A percentile compares a stretch with the other conserved stretches of the same genome.
These are phyloP conservation scores for Gryganskiella cystojenkinii DNA, from an alignment of 192 early-diverging fungal genomes.

Conservation along the genomic window DNA sequence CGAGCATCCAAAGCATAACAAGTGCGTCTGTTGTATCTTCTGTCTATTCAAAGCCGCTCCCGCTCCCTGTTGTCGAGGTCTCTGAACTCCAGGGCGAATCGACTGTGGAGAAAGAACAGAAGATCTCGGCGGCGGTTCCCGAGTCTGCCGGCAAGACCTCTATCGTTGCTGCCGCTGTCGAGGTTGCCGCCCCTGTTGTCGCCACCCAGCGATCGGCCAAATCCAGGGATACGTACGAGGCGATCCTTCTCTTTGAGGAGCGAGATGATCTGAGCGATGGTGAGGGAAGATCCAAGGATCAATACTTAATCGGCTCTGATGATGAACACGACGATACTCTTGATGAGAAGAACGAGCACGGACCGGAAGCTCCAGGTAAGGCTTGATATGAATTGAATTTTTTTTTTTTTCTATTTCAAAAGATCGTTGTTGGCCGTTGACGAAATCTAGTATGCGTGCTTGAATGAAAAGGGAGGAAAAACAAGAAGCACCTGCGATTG, in stretches of 20 bases:
- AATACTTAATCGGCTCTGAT: constrained; percentile 17
- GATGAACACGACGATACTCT: not conserved
- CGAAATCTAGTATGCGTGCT: too few relatives aligned
- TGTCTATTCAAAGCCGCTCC: not conserved
- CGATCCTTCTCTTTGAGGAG: constrained; percentile 43
- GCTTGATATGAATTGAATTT: too few relatives aligned
- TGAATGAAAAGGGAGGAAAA: too few relatives aligned
- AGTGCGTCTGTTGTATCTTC: not conserved
- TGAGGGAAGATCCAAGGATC: constrained; percentile 14
- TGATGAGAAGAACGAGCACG: constrained; percentile 3
- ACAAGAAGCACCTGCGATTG: too few relatives aligned
- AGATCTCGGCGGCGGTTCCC: too few relatives aligned
- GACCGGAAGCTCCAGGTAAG: constrained; percentile 6
- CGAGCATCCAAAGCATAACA: constrained; percentile 31
- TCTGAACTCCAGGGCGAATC: not conserved
- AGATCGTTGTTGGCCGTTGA: too few relatives aligned
- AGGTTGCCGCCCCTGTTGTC: not conserved
- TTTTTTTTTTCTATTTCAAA: not conserved
- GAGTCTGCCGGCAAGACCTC: too few relatives aligned
- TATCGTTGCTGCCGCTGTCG: not conserved
- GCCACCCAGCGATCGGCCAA: not conserved
- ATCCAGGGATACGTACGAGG: constrained; percentile 17
- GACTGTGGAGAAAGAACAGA: not conserved
- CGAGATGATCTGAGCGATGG: constrained; percentile 37
- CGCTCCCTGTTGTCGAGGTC: not conserved